A percentile compares a stretch with the other conserved stretches of the same genome.
Conservation (phyloP, 176 grass and related monocot genomes). For the Dactylis glomerata region DNA sequence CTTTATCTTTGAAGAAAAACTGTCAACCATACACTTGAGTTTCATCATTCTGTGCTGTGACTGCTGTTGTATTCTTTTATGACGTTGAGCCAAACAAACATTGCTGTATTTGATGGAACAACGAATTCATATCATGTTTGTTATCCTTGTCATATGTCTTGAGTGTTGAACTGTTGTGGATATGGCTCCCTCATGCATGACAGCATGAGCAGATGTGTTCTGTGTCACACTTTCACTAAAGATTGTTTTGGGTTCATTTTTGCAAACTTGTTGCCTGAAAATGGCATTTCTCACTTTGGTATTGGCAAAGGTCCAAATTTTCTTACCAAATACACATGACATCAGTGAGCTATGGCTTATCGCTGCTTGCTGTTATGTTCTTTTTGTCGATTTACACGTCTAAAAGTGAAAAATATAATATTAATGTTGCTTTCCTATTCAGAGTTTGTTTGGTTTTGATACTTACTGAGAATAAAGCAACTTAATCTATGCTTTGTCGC, state of each 20-base stretch:
- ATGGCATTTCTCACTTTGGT: background rate
- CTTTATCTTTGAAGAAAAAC: background rate
- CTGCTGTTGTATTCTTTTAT: constrained; percentile 28
- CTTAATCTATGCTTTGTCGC: background rate
- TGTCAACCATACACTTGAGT: background rate
- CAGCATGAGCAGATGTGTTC: background rate
- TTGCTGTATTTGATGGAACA: background rate
- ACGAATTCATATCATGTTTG: background rate
- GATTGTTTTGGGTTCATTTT: background rate
- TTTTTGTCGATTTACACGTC: background rate
- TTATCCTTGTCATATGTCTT: background rate
- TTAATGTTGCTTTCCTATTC: background rate
- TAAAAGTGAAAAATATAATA: background rate
- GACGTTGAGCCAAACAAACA: constrained; percentile 4
- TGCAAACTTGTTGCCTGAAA: background rate
- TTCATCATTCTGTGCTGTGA: background rate
- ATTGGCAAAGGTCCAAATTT: background rate
- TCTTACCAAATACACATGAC: background rate
- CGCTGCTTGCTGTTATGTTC: background rate
- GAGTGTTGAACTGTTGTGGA: constrained; percentile 1
- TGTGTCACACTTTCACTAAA: background rate
- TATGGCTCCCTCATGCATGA: background rate
- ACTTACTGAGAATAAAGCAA: background rate
- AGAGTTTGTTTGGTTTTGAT: background rate
- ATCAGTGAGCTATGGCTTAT: background rate